Percentiles rank a stretch among this genome's conserved stretches.
These are phyloP conservation scores for Talaromyces trachyspermus DNA, from an alignment of 495 filamentous ascomycete genomes.

Conservation along the genomic window DNA sequence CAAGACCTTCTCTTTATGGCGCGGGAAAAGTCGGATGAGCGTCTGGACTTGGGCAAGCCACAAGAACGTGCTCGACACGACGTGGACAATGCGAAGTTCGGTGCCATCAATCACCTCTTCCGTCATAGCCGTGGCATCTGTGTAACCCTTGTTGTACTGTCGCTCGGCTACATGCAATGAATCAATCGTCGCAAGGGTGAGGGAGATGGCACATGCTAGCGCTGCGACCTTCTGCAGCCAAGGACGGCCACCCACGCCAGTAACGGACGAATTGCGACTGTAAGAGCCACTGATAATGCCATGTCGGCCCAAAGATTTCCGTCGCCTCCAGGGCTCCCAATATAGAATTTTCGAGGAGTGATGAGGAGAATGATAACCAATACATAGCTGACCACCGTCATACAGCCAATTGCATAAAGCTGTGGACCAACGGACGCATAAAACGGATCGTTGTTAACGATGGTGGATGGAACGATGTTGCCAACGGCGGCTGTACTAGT, in stretches of 20 bases:
- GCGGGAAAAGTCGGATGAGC: conserved; percentile 87
- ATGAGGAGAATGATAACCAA: conserved; percentile 92
- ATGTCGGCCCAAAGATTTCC: conserved; percentile 72
- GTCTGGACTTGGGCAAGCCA: conserved; percentile 98
- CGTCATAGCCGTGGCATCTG: conserved; percentile 66
- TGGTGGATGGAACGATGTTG: conserved; percentile 24
- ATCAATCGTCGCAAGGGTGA: conserved; percentile 87
- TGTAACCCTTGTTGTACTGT: conserved; percentile 67
- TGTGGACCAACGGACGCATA: conserved; percentile 87
- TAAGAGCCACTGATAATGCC: conserved; percentile 75
- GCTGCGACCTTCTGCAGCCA: conserved; percentile 96
- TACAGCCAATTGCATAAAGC: conserved; percentile 82
- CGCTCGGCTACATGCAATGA: conserved; percentile 74
- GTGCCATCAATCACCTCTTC: conserved; percentile 68
- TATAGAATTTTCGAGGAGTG: conserved; percentile 80
- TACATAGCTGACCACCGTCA: conserved; percentile 87
- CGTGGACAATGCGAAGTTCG: conserved; percentile 78
- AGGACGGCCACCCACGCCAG: conserved; percentile 83
- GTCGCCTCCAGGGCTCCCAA: conserved; percentile 59
- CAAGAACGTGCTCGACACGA: conserved; percentile 89
- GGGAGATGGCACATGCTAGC: conserved; percentile 77
- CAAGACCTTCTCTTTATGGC: conserved; percentile 93
- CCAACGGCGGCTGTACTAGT: conserved; percentile 17
- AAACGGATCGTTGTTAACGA: conserved; percentile 73
- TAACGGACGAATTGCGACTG: conserved; percentile 58